phyloP scores from a whole-genome alignment of 495 filamentous ascomycete species.

The Pseudomonodictys pantanalensis region DNA sequence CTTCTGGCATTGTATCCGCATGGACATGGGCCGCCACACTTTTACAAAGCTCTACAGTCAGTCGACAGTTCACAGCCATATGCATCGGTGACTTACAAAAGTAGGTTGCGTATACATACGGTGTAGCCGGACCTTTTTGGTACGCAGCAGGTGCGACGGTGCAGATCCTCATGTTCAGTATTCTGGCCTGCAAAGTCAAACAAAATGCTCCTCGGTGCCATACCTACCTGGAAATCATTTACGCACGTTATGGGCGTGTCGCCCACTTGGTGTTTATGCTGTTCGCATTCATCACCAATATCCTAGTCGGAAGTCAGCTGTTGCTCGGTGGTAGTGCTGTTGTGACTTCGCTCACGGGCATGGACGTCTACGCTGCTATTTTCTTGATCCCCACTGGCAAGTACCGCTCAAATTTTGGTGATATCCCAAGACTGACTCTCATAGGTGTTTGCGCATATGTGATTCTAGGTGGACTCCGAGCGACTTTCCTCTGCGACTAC shows the following conservation, averaged over 20 bases:
- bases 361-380: constrained; percentile 37
- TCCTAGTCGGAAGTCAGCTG: constrained; percentile 35
- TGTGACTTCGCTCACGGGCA: constrained; percentile 35
- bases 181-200: constrained; percentile 36
- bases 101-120: constrained; percentile 13
- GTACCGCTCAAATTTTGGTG: neutral
- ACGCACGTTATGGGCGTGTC: constrained; percentile 30
- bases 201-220: constrained; percentile 35
- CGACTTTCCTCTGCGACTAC: constrained; percentile 39
- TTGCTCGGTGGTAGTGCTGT: constrained; percentile 37
- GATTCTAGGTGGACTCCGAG: constrained; percentile 34
- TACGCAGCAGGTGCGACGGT: constrained; percentile 38
- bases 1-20: constrained; percentile 28
- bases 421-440: neutral
- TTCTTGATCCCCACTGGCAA: constrained; percentile 33
- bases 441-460: constrained; percentile 36
- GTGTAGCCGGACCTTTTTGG: constrained; percentile 29
- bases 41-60: constrained; percentile 30
- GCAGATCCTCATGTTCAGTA: constrained; percentile 39
- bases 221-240: constrained; percentile 37
- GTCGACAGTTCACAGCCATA: constrained; percentile 20
- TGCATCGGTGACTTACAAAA: neutral
- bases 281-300: constrained; percentile 36
- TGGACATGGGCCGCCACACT: constrained; percentile 38
- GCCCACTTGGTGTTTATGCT: constrained; percentile 36